Base-by-base conservation (phyloP, 2,329 filamentous ascomycete genomes). In the Stagonosporopsis rhizophila region DNA sequence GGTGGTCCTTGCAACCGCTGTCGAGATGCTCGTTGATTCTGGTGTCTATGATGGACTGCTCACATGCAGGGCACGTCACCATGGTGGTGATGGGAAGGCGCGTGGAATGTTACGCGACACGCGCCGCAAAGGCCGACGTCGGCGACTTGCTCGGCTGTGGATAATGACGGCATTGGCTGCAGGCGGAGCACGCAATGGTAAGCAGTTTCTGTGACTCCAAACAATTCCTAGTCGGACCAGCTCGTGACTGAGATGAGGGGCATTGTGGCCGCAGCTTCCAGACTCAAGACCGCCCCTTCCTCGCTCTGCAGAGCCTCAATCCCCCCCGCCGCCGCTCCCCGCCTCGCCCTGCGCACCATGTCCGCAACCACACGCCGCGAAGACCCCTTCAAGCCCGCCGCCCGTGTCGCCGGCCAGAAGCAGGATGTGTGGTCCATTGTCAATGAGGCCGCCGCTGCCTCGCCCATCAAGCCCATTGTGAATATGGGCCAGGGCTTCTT, bases 11-110 rank as follows among this genome's bases (percentile, higher is more conserved):
- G 79, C 94, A 98, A 62, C 85, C 85, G 27, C 91, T 94, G 78
- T 98, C 95, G 72, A 98, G 87, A 76, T 98, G 94, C 65, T 83
- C 83, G 78, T 98, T 98, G 81, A 98, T 98, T 64, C 89, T 85
- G 70, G 80, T 79, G 63, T 88, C 79, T 62, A 85, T 88, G 68
- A 95, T 91, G 52, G 83, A 80, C 67, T 89, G 89, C 70, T 85
- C 82, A 80, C 92, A 96, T 64, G 93, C 90, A 15, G 92, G 92
- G 73, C 92, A 96, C 68, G 86, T 84, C 65, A 96, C 90, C 82
- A 81, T 79, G 30, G 56, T 56, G 28, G 27, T 41, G n/a, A 34
- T 46, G 38, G 30, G 9, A 4, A 34, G 53, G 49, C 62, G 60
- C 59, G 64, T 62, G 35, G 9, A 23, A 45, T 34, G n/a, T 25